These are phyloP conservation scores for Ogataea minuta DNA, from an alignment of 805 yeast genomes.

Conservation along the genomic window DNA sequence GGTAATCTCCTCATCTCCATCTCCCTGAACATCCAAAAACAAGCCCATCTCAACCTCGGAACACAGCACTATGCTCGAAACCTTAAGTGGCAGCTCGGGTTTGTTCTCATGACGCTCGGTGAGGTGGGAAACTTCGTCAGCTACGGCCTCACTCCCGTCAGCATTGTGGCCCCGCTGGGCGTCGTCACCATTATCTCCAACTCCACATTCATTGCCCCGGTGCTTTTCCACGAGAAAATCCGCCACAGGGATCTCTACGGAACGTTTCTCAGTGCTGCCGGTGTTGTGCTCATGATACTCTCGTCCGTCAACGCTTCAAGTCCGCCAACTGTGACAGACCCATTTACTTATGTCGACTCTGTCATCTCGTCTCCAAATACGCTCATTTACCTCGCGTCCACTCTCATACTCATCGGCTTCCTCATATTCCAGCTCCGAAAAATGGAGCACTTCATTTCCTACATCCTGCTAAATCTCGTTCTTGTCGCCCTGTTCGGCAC, in stretches of 20 bases:
- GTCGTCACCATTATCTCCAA: conserved; percentile 48
- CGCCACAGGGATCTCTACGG: conserved; percentile 38
- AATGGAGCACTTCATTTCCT: conserved; percentile 8
- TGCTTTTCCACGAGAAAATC: conserved; percentile 41
- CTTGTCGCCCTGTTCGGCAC: conserved; percentile 47
- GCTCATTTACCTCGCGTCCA: conserved; percentile 27
- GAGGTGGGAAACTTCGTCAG: conserved; percentile 48
- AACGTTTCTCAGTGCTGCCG: conserved; percentile 39
- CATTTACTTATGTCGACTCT: conserved; percentile 28
- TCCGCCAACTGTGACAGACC: conserved; percentile 23
- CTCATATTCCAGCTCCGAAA: conserved; percentile 15
- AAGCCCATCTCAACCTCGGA: conserved; percentile 23
- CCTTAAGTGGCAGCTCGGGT: conserved; percentile 41
- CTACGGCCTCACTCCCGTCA: conserved; percentile 47
- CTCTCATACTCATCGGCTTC: conserved; percentile 17
- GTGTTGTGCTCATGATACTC: conserved; percentile 42
- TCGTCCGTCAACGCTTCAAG: conserved; percentile 30
- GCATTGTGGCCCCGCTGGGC: conserved; percentile 48
- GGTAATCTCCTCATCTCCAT: conserved; percentile 30
- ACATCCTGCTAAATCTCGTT: conserved; percentile 33
- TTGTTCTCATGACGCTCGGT: conserved; percentile 41
- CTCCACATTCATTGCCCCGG: conserved; percentile 44
- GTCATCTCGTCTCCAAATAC: conserved; percentile 28
- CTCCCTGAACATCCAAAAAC: conserved; percentile 30
- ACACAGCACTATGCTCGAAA: conserved; percentile 17